phyloP scores from a whole-genome alignment of 805 yeast species.

The Candida succiphila region DNA sequence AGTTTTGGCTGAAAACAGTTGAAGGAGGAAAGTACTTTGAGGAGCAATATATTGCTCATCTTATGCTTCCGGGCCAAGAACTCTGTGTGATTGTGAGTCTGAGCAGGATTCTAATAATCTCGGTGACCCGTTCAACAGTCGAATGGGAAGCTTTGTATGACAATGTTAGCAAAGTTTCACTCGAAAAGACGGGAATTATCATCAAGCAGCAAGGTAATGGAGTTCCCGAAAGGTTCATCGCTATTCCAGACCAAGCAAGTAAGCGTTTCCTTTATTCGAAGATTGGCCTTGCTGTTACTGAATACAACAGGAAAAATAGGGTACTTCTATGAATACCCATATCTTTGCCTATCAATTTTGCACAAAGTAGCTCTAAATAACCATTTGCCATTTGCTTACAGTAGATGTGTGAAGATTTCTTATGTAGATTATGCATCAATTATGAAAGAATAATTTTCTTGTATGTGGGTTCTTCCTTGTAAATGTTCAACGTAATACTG shows the following conservation, averaged over 20 bases:
- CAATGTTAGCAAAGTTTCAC: constrained; percentile 56
- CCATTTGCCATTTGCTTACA: too few species aligned
- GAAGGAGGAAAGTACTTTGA: constrained; percentile 69
- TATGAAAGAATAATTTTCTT: too few species aligned
- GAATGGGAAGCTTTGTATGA: constrained; percentile 68
- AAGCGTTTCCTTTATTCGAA: constrained; percentile 58
- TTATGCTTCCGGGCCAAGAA: constrained; percentile 73
- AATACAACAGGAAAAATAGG: constrained; percentile 52
- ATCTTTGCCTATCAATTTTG: too few species aligned
- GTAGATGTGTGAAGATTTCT: too few species aligned
- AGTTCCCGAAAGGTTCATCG: constrained; percentile 50
- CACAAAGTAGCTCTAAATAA: too few species aligned
- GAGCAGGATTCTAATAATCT: constrained; percentile 57
- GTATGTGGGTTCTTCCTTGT: too few species aligned
- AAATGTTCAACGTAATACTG: too few species aligned
- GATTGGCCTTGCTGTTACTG: constrained; percentile 73
- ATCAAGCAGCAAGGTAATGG: constrained; percentile 37
- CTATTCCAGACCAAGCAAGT: constrained; percentile 59
- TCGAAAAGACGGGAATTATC: constrained; percentile 73
- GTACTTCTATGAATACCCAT: constrained; percentile 12
- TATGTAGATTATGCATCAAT: too few species aligned
- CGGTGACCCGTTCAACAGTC: constrained; percentile 46
- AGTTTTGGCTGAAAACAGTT: constrained; percentile 76
- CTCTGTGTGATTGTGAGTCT: constrained; percentile 68
- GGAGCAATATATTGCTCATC: constrained; percentile 80